Evolutionary conservation across 768 basidiomycete genomes (phyloP), one percentile per base, ranked within the genome.

Genomic region (Pulveroboletus sp.): DNA sequence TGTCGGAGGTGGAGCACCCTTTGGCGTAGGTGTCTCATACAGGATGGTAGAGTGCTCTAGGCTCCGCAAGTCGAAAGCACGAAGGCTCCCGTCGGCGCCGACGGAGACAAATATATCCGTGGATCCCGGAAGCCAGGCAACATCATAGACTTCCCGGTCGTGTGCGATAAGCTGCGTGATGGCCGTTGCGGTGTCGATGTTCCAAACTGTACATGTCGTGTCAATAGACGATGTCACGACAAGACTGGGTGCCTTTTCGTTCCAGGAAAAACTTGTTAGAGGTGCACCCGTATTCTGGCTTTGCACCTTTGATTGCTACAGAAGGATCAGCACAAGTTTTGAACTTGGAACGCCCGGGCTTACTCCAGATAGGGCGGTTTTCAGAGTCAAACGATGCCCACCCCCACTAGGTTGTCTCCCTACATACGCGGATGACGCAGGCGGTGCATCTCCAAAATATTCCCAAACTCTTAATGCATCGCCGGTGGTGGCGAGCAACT

Each of bases 191-290:
- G 91, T 91, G 61, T 95, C 89, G 64, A 99, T 90, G 69, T 99
- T 96, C 96, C 96, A 99, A 21, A 98, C 89, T 2, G 96, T 98
- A 67, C 95, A 98, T 13, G 94, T 96, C 44, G 96, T 99, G 65
- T 99, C 96, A 60, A 98, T 95, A 8, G 93, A 96, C 21, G 95
- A 94, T 6, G 96, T 99, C 33, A 98, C 95, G 59, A 98, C 85
- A 43, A 91, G 81, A 54, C 83, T 84, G 1, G 95, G 93, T 0
- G 86, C 77, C 62, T 93, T 88, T 60, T 93, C 85, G 64, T 96
- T 97, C 96, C 96, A 99, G 0, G 93, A 93, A 70, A 99, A 96
- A 66, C 87, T 92, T 11, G 96, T 99, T 55, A 98, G 71, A 2
- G 96, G 96, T 4, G 96, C 93, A 5, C 86, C 87, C 28, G 82